phyloP scores from a whole-genome alignment of 495 filamentous ascomycete species.

The Trichoderma gamsii region DNA sequence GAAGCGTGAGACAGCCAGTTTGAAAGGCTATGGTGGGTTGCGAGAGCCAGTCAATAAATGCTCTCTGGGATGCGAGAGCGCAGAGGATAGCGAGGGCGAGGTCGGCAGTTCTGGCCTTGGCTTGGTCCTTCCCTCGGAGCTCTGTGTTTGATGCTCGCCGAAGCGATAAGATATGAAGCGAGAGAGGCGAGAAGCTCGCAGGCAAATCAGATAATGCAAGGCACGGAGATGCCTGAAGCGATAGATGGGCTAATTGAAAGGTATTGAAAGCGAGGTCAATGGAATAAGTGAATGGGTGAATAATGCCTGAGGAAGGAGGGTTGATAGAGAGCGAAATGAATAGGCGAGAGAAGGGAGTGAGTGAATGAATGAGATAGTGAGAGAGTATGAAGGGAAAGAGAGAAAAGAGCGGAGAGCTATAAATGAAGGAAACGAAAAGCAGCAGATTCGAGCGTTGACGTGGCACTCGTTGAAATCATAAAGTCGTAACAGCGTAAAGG shows the following conservation, averaged over 20 bases:
- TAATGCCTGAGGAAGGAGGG: not conserved
- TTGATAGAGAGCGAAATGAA: not conserved
- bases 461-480: slow-evolving; percentile 6
- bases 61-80: not conserved
- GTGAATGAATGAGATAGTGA: not conserved
- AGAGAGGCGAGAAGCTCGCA: slow-evolving; percentile 1
- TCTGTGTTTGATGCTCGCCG: not conserved
- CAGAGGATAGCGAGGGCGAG: not conserved
- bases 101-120: not conserved
- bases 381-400: not conserved
- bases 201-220: no score
- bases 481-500: slow-evolving; percentile 5
- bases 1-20: slow-evolving; percentile 1
- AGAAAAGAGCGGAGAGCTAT: not conserved
- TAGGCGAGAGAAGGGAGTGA: not conserved
- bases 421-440: not conserved
- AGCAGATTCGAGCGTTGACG: not conserved
- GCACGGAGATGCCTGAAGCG: not conserved
- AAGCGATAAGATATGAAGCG: slow-evolving; percentile 2
- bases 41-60: not conserved
- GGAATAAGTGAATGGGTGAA: not conserved
- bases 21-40: not conserved
- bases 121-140: not conserved
- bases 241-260: not conserved
- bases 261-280: not conserved